phyloP scores from a whole-genome alignment of 495 filamentous ascomycete genomes.

The Aspergillus kassunensis region DNA sequence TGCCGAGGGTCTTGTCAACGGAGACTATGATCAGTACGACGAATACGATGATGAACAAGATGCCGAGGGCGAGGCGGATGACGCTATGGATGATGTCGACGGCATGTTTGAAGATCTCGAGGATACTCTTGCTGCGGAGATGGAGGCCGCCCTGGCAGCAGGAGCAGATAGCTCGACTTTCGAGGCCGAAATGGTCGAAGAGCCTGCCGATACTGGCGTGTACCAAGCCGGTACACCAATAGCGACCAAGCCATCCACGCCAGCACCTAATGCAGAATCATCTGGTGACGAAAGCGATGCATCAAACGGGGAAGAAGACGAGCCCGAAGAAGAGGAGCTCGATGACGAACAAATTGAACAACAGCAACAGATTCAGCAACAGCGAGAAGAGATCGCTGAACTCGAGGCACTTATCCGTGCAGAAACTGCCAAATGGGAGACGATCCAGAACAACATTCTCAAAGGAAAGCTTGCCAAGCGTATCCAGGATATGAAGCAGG shows the following conservation, averaged over 20 bases:
- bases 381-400: constrained; percentile 48
- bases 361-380: constrained; percentile 45
- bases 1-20: constrained; percentile 41
- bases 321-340: constrained; percentile 56
- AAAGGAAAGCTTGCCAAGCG: constrained; percentile 48
- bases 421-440: constrained; percentile 42
- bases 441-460: constrained; percentile 42
- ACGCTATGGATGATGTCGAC: constrained; percentile 36
- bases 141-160: constrained; percentile 52
- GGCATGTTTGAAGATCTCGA: constrained; percentile 55
- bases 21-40: constrained; percentile 45
- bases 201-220: constrained; percentile 17
- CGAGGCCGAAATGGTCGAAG: constrained; percentile 10
- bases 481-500: constrained; percentile 45
- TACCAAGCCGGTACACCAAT: constrained; percentile 33
- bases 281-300: constrained; percentile 47
- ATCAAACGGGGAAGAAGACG: constrained; percentile 60
- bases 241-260: constrained; percentile 34
- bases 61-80: constrained; percentile 50
- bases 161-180: constrained; percentile 44
- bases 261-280: constrained; percentile 28
- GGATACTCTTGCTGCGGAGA: constrained; percentile 53
- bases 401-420: constrained; percentile 43
- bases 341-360: constrained; percentile 51
- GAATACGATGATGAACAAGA: constrained; percentile 54